Evolutionary conservation across 176 grass and related monocot genomes (phyloP), one percentile per base, ranked within the genome.

Genomic region (Avena sativa): DNA sequence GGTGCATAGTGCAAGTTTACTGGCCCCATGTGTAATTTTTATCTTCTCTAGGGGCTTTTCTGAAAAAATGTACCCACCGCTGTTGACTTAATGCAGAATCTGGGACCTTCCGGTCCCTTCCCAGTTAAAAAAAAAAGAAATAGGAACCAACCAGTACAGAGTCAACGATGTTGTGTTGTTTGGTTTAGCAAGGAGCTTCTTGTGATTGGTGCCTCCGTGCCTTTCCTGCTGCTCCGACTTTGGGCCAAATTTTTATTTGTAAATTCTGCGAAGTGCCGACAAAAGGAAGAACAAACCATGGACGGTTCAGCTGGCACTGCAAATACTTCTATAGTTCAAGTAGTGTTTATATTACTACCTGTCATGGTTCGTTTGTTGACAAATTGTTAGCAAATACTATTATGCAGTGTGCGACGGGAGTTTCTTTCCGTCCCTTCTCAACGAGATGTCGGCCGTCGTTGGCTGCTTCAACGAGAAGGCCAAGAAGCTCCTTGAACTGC

Each of bases 351-450:
- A n/a, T 6, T 66, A 40, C 6, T 1, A 57, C n/a, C 53, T 61
- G 65, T 36, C 66, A 59, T 71, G 59, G 10, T 46, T 55, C 13
- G 6, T 79, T 76, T 34, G 1, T 63, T 89, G 12, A 92, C 68
- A 21, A 32, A 43, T 1, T 2, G 7, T 15, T 15, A 79, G 62
- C 72, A 74, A 74, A 88, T 40, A 8, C 38, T 40, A 7, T 43
- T 43, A 82, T 82, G 88, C 88, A 98, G 95, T 98, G 15, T 95
- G 95, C 47, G 95, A 98, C 32, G 93, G 95, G 44, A 93, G 91
- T 17, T 98, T 98, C 86, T 98, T 98, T 28, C 88, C 95, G 25
- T 93, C 89, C 65, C 91, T 98, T 76, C 81, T 93, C 23, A 64
- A 90, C 12, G 91, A 98, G 86, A 98, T 95, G 95, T 92, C 88